phyloP scores from a whole-genome alignment of 768 basidiomycete species.

The Grammothele lineata region DNA sequence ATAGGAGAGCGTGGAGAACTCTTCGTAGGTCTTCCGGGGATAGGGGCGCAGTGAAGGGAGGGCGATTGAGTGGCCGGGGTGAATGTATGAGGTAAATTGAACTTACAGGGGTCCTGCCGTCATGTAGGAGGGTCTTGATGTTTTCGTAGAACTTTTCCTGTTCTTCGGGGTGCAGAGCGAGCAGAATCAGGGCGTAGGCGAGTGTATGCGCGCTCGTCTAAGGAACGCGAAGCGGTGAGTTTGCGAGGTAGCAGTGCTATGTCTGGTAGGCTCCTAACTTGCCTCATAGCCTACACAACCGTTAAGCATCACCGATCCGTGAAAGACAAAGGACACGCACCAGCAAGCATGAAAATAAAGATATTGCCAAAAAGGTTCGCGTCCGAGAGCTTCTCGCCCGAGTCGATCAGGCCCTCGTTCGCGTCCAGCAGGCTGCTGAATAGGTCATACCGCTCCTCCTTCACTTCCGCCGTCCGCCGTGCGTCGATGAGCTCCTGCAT shows the following conservation, averaged over 20 bases:
- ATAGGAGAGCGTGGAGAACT: slow-evolving; percentile 20
- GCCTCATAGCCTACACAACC: slow-evolving; percentile 41
- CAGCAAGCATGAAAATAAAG: slow-evolving; percentile 48
- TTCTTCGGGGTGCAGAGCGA: slow-evolving; percentile 37
- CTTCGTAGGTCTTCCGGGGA: slow-evolving; percentile 28
- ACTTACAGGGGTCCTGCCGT: slow-evolving; percentile 25
- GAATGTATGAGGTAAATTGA: too few relatives aligned
- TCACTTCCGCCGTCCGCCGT: slow-evolving; percentile 32
- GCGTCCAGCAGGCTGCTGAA: slow-evolving; percentile 50
- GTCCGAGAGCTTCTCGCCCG: slow-evolving; percentile 34
- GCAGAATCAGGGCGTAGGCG: slow-evolving; percentile 30
- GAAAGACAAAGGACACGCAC: slow-evolving; percentile 20
- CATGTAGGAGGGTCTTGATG: slow-evolving; percentile 23
- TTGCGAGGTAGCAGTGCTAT: too few relatives aligned
- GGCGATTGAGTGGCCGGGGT: too few relatives aligned
- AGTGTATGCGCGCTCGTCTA: slow-evolving; percentile 35
- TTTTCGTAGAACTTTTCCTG: slow-evolving; percentile 35
- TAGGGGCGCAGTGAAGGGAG: too few relatives aligned
- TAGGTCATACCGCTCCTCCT: slow-evolving; percentile 44
- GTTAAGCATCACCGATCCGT: not conserved
- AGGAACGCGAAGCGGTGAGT: too few relatives aligned
- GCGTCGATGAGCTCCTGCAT: slow-evolving; percentile 52
- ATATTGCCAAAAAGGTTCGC: slow-evolving; percentile 39
- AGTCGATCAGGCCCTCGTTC: slow-evolving; percentile 33
- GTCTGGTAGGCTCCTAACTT: too few relatives aligned